These are phyloP conservation scores for Lyophyllum decastes DNA, from an alignment of 768 basidiomycete genomes.

Conservation along the genomic window DNA sequence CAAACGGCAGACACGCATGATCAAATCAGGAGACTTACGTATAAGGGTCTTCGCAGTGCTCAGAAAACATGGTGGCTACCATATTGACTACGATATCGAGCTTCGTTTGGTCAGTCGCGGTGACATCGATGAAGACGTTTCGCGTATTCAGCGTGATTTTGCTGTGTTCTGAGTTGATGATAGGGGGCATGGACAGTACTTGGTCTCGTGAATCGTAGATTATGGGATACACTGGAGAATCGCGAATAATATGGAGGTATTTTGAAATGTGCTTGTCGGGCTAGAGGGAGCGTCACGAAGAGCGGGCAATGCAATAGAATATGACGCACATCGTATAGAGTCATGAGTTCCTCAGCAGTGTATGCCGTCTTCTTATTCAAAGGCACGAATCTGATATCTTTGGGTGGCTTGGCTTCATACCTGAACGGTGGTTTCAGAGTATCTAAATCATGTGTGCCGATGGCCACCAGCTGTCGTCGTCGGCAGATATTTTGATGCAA, in stretches of 20 bases:
- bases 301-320: neutral
- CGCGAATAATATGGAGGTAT: constrained; percentile 91
- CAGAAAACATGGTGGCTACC: constrained; percentile 96
- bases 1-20: neutral
- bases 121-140: constrained; percentile 96
- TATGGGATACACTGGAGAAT: constrained; percentile 95
- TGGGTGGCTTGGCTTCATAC: constrained; percentile 80
- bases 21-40: constrained; percentile 59
- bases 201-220: constrained; percentile 90
- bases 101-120: constrained; percentile 96
- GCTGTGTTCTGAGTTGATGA: constrained; percentile 96
- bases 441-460: constrained; percentile 97
- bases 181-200: constrained; percentile 96
- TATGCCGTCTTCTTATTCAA: constrained; percentile 78
- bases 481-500: constrained; percentile 95
- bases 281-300: constrained; percentile 39
- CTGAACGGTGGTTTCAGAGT: constrained; percentile 86
- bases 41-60: constrained; percentile 91
- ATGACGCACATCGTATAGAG: constrained; percentile 78
- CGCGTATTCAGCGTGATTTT: constrained; percentile 94
- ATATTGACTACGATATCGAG: constrained; percentile 95
- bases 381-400: constrained; percentile 90
- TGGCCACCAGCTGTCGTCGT: constrained; percentile 86
- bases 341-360: constrained; percentile 91
- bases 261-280: constrained; percentile 87